These are phyloP conservation scores for Hymenoscyphus salicellus DNA, from an alignment of 2,329 filamentous ascomycete species.

Conservation along the genomic window DNA sequence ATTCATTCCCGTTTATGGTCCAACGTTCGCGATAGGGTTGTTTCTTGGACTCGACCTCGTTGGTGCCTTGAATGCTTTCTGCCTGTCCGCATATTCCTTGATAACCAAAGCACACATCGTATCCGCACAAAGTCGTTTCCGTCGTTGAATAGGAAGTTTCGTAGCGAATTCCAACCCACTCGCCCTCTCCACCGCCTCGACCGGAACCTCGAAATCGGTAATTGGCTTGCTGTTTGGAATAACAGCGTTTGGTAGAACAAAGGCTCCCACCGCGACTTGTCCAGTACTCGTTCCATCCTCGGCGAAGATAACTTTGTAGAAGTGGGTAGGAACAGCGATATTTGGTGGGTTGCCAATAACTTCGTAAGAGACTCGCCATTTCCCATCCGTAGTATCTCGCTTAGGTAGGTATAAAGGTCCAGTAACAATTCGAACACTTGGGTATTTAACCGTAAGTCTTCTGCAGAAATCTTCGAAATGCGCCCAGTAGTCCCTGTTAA, in stretches of 20 bases:
- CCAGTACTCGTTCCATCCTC: constrained; percentile 72
- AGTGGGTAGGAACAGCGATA: constrained; percentile 94
- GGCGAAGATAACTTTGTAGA: constrained; percentile 98
- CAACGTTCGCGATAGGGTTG: background rate
- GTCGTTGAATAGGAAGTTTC: constrained; percentile 69
- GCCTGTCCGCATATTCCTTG: constrained; percentile 67
- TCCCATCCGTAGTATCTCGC: constrained; percentile 75
- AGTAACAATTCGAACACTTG: constrained; percentile 85
- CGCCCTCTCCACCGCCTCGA: constrained; percentile 89
- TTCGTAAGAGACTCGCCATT: constrained; percentile 95
- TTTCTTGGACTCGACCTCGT: constrained; percentile 34
- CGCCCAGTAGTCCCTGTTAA: constrained; percentile 99
- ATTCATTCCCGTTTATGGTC: background rate
- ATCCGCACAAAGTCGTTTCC: constrained; percentile 81
- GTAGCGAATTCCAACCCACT: constrained; percentile 87
- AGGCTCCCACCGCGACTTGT: constrained; percentile 85
- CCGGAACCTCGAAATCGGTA: constrained; percentile 87
- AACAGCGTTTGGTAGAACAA: constrained; percentile 86
- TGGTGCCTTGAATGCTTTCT: constrained; percentile 52
- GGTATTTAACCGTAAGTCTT: constrained; percentile 74
- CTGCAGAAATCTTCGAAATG: constrained; percentile 98
- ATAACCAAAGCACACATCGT: constrained; percentile 80
- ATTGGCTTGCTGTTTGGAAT: constrained; percentile 88
- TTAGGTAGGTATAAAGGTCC: constrained; percentile 91
- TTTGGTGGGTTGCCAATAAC: constrained; percentile 91